Evolutionary conservation across 306 rosid species (phyloP), one percentile per base, ranked within the genome.

Genomic region (Hippophae tibetana): DNA sequence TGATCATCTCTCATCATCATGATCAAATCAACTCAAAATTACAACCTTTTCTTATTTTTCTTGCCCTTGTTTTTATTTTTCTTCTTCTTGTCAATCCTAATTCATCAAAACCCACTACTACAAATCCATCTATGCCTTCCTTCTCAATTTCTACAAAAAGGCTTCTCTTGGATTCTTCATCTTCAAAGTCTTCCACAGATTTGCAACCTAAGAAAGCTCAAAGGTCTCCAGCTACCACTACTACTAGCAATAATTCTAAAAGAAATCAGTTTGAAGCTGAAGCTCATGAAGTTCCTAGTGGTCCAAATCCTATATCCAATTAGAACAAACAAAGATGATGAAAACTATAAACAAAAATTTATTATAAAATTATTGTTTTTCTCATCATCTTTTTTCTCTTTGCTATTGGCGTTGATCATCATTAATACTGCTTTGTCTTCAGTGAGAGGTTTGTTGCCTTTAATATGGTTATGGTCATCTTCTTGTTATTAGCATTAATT

Each of bases 251-350:
- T 62, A 69, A 67, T 6, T 40, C 58, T 7, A 68, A 69, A 58
- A 72, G 69, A 56, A 72, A 18, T 18, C 23, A 82, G 59, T 82
- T 86, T 54, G 93, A 89, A 55, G 84, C 72, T n/a, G 84, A 77
- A 8, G 95, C 86, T 62, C 97, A 89, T 63, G 97, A 89, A 76
- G 97, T 89, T 63, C 97, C 97, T 10, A 89, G 97, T 52, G 97
- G 97, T 58, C 97, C 97, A 60, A 89, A 89, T 79, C 97, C 97
- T 57, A 89, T 89, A 47, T 86, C 97, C 27, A 87, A 86, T 42
- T 65, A 81, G 90, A 49, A 49, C 26, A 31, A 31, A 31, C 38
- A 31, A 31, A 31, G 38, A 31, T 2, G 38, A 31, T 31, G 38
- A 31, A 58, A 41, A 14, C 45, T 51, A 79, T 71, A 82, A 79